These are phyloP conservation scores for Saksenaea oblongispora DNA, from an alignment of 371 early-diverging fungal species.

Conservation along the genomic window DNA sequence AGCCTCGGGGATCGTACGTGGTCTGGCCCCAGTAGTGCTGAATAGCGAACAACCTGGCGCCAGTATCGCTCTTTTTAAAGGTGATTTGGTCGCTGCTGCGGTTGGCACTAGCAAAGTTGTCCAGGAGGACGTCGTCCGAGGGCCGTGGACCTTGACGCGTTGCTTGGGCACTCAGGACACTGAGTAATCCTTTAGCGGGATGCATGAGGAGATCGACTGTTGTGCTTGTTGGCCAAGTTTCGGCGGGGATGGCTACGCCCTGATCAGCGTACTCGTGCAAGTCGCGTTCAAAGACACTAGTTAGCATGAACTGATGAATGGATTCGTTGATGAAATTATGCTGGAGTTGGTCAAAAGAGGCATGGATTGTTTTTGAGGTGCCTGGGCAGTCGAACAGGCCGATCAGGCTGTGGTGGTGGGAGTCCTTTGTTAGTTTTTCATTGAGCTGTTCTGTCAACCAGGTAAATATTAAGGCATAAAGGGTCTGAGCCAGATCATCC, in stretches of 20 bases:
- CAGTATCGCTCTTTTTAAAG: constrained; percentile 43
- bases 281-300: constrained; percentile 60
- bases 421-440: constrained; percentile 61
- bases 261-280: constrained; percentile 47
- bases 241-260: constrained; percentile 42
- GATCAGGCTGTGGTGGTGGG: constrained; percentile 58
- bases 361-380: constrained; percentile 21
- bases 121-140: constrained; percentile 34
- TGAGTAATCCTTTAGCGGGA: constrained; percentile 53
- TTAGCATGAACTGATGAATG: constrained; percentile 62
- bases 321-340: constrained; percentile 84
- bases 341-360: constrained; percentile 73
- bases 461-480: constrained; percentile 79
- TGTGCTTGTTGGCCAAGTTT: constrained; percentile 30
- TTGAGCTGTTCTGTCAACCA: constrained; percentile 91
- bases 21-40: constrained; percentile 79
- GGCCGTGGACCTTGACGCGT: constrained; percentile 26
- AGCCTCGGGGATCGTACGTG: constrained; percentile 71
- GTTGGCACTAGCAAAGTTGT: constrained; percentile 40
- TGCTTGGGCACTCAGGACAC: constrained; percentile 56
- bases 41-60: constrained; percentile 62
- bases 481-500: constrained; percentile 72
- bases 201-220: constrained; percentile 45
- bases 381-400: constrained; percentile 71
- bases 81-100: constrained; percentile 30